Conservation (phyloP, 2,329 filamentous ascomycete species). For the Arachnopeziza araneosa region DNA sequence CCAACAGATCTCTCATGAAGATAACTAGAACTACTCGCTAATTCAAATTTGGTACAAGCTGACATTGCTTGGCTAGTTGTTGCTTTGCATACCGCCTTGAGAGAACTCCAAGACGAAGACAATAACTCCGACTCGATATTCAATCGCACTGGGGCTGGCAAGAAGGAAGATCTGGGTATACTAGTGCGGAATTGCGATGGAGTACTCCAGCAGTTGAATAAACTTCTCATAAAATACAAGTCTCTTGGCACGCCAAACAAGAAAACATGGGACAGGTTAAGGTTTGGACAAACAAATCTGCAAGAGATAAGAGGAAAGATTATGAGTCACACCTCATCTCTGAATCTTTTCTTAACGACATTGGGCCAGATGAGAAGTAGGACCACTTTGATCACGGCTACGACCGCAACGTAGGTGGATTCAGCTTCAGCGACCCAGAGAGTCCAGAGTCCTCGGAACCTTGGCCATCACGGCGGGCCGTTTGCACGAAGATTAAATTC, state of each 20-base stretch:
- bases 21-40: background rate
- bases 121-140: slow-evolving; percentile 10
- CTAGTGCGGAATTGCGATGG: slow-evolving; percentile 10
- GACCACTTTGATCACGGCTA: too few species aligned
- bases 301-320: slow-evolving; percentile 19
- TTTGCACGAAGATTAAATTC: too few species aligned
- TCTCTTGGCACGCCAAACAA: slow-evolving; percentile 5
- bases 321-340: slow-evolving; percentile 23
- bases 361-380: background rate
- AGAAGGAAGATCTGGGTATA: slow-evolving; percentile 3
- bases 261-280: slow-evolving; percentile 26
- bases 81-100: slow-evolving; percentile 4
- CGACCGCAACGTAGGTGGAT: background rate
- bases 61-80: slow-evolving; percentile 1
- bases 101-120: slow-evolving; percentile 10
- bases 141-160: slow-evolving; percentile 5
- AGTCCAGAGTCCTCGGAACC: too few species aligned
- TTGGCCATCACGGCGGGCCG: too few species aligned
- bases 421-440: background rate
- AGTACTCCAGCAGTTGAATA: slow-evolving; percentile 13
- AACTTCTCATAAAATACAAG: slow-evolving; percentile 13
- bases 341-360: slow-evolving; percentile 6
- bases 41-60: background rate
- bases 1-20: slow-evolving; percentile 9
- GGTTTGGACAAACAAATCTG: slow-evolving; percentile 16